A percentile compares a stretch with the other conserved stretches of the same genome.
phyloP scores from a whole-genome alignment of 2,329 filamentous ascomycete species.

The Pyricularia sp. region DNA sequence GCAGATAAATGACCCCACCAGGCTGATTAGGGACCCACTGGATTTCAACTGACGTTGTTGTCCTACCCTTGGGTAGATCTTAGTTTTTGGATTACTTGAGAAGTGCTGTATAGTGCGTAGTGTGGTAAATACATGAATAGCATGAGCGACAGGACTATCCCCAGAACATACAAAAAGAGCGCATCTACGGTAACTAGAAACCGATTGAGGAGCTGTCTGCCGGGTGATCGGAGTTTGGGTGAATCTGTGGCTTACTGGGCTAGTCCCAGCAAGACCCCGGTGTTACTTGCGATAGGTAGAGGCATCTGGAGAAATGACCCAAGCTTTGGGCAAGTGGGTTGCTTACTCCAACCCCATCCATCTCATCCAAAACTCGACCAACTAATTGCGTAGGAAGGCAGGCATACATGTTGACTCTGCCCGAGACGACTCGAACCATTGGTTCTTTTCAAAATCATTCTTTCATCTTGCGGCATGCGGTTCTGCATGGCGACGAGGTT shows the following conservation, averaged over 20 bases:
- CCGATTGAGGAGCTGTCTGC: too few relatives aligned
- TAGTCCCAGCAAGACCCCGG: background rate
- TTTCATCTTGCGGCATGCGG: background rate
- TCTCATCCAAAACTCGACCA: background rate
- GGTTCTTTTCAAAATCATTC: background rate
- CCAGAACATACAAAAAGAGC: too few relatives aligned
- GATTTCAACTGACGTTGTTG: too few relatives aligned
- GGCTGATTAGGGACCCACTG: too few relatives aligned
- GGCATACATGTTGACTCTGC: too few relatives aligned
- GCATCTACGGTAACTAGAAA: too few relatives aligned
- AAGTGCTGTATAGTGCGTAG: too few relatives aligned
- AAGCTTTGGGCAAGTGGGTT: background rate
- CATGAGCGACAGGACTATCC: too few relatives aligned
- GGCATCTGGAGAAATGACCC: background rate
- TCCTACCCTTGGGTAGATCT: too few relatives aligned
- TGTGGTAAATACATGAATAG: too few relatives aligned
- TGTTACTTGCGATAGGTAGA: background rate
- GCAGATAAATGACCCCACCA: too few relatives aligned
- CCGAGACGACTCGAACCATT: background rate
- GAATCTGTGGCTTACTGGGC: background rate
- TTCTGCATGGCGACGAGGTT: background rate
- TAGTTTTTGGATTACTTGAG: too few relatives aligned
- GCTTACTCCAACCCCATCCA: background rate
- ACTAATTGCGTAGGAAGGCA: background rate
- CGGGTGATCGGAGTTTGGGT: background rate